Percentiles rank a stretch among this genome's conserved stretches.
Conservation (phyloP, 768 basidiomycete genomes). For the Macrolepiota fuliginosa region DNA sequence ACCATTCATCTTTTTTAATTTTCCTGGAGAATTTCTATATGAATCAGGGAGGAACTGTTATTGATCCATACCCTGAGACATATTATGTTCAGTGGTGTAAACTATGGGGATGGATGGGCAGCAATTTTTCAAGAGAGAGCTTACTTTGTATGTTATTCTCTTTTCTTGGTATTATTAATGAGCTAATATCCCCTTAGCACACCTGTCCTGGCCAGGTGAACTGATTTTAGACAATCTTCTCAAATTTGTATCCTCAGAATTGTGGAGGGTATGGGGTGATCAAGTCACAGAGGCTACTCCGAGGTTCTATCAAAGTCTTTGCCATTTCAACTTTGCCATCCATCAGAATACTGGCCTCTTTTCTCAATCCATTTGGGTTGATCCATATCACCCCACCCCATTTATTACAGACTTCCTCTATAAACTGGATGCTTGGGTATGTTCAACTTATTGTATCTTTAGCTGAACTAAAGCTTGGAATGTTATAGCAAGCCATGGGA, state of each 20-base stretch:
- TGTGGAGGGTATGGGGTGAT: neutral
- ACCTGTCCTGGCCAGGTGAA: neutral
- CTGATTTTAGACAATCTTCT: neutral
- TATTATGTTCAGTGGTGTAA: neutral
- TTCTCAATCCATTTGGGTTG: neutral
- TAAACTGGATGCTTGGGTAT: neutral
- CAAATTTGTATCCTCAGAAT: neutral
- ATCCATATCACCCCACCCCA: neutral
- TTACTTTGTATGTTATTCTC: neutral
- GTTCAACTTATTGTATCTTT: neutral
- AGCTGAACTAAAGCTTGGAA: neutral
- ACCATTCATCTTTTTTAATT: neutral
- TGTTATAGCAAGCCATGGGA: neutral
- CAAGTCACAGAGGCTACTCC: neutral
- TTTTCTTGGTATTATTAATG: neutral
- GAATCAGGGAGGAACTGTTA: too few species aligned
- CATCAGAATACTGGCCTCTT: neutral
- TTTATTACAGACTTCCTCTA: neutral
- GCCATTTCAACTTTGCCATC: neutral
- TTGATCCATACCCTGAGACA: neutral
- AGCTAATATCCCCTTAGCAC: neutral
- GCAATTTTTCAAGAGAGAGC: neutral
- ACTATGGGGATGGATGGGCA: neutral
- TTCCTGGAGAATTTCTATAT: neutral
- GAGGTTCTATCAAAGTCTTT: neutral